Evolutionary conservation across 1,139 yeast genomes (phyloP), one percentile per base, ranked within the genome.

Genomic region (Geotrichum aggregatum): DNA sequence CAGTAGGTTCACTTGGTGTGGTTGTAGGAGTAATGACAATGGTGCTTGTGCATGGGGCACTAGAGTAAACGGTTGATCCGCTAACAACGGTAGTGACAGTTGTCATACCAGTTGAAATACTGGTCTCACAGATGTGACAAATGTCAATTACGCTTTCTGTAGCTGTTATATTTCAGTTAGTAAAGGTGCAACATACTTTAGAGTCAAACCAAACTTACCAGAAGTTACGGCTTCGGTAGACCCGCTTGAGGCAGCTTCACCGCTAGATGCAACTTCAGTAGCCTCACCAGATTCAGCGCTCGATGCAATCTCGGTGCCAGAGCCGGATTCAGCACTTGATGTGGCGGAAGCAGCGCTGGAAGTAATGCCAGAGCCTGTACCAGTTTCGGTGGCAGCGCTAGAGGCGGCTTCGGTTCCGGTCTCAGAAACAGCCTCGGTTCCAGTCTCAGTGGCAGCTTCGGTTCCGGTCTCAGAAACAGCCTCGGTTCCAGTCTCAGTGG

Each of bases 11-110:
- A 10, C 22, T 14, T 7, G 44, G 34, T n/a, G 35, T 41, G 3
- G 44, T 31, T 3, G 46, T 43, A 8, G 39, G 30, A n/a, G 39
- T 24, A 18, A 31, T 43, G 6, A 43, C 46, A 19, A 31, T n/a
- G 6, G 46, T 43, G 22, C 30, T 39, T 3, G 28, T 43, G 10
- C 46, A 31, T 13, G 46, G 39, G 3, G 24, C 3, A n/a, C 38
- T 43, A 7, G n/a, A 14, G 6, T 35, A 30, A 11, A 31, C n/a
- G 13, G 31, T 18, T 10, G 44, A 21, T 16, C 33, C 44, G 31
- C 44, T 40, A 2, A 13, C 31, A 5, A n/a, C 16, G 3, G 31
- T 22, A 21, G 30, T 13, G n/a, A 40, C 24, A 10, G 44, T 41
- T 3, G 44, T 41, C 24, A 22, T 6, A 11, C 44, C 33, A 10